These are phyloP conservation scores for Boeremia exigua DNA, from an alignment of 2,329 filamentous ascomycete genomes.

Conservation along the genomic window DNA sequence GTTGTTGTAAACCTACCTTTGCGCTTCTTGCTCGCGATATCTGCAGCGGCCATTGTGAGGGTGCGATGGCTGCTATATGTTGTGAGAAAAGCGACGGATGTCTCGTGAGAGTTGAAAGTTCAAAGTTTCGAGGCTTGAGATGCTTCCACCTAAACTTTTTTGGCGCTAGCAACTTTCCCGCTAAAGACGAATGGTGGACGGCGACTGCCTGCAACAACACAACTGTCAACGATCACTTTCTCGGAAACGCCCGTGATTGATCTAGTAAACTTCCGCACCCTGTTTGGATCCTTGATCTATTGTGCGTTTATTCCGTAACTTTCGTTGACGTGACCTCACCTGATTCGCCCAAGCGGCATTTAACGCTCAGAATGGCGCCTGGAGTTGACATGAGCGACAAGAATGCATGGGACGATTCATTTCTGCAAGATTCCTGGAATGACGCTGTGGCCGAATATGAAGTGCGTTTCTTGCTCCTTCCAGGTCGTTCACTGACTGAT, in stretches of 20 bases:
- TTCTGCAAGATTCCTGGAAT: slow-evolving; percentile 44
- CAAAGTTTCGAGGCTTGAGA: slow-evolving; percentile 44
- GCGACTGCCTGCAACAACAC: slow-evolving; percentile 8
- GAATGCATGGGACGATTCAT: slow-evolving; percentile 49
- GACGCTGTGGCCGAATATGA: slow-evolving; percentile 47
- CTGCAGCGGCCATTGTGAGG: slow-evolving; percentile 59
- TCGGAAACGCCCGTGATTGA: neutral
- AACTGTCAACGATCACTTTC: neutral
- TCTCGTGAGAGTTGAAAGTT: slow-evolving; percentile 18
- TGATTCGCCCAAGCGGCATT: neutral
- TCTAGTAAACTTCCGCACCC: neutral
- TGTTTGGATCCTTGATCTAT: neutral
- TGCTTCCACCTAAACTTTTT: slow-evolving; percentile 39
- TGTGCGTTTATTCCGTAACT: neutral
- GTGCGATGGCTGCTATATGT: slow-evolving; percentile 18
- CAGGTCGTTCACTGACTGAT: slow-evolving; percentile 17
- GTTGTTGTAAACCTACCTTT: slow-evolving; percentile 51
- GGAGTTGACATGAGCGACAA: slow-evolving; percentile 38
- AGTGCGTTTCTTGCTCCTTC: slow-evolving; percentile 20
- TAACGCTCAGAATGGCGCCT: slow-evolving; percentile 27
- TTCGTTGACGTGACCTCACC: neutral
- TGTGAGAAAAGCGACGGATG: neutral
- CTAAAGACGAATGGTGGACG: slow-evolving; percentile 18
- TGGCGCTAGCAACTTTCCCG: slow-evolving; percentile 30
- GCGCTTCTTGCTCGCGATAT: slow-evolving; percentile 61